Evolutionary conservation across 208 protist genomes (phyloP), one percentile per base, ranked within the genome.

Genomic region (Leishmania amazonensis): DNA sequence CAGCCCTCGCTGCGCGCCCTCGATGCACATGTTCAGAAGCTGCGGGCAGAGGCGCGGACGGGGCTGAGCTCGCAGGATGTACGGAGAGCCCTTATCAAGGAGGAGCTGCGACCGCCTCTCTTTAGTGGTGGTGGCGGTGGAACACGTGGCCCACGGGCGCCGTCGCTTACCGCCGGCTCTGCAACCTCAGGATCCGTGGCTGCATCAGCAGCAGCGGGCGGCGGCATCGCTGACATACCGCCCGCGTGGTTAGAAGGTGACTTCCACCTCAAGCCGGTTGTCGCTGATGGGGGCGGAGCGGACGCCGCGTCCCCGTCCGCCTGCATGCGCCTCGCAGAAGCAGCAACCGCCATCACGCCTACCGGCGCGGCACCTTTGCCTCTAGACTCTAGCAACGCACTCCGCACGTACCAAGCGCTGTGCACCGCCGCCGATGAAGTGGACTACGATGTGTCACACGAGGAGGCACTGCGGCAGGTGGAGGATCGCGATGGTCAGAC

Each of bases 61-160:
- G 87, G 87, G 7, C 85, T 88, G 53, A 80, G 81, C 75, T 85
- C 83, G 35, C 64, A 81, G 5, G 87, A 90, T n/a, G 85, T 90
- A 0, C 84, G 87, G 19, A 82, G 87, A 40, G 85, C 81, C 38
- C 80, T 83, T 58, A 90, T 90, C 78, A 86, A 85, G 60, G 87
- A 87, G 17, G 57, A 87, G 38, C 80, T 90, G 19, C 81, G 81
- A 31, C 81, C 58, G 65, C 68, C 70, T 49, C 24, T 0, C 31
- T 28, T 42, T 47, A 40, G 3, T 49, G 28, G 35, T 19, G n/a
- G 38, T 49, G 24, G 67, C 15, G 17, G 1, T 42, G 35, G 8
- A 21, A 11, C 67, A 72, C 40, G 24, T 24, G 67, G 9, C 67
- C 21, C 17, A 47, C 28, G 3, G 24, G 67, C 1, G 8, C 40